Evolutionary conservation across 1,139 yeast species (phyloP), one percentile per base, ranked within the genome.

Genomic region (Diutina siamensis): DNA sequence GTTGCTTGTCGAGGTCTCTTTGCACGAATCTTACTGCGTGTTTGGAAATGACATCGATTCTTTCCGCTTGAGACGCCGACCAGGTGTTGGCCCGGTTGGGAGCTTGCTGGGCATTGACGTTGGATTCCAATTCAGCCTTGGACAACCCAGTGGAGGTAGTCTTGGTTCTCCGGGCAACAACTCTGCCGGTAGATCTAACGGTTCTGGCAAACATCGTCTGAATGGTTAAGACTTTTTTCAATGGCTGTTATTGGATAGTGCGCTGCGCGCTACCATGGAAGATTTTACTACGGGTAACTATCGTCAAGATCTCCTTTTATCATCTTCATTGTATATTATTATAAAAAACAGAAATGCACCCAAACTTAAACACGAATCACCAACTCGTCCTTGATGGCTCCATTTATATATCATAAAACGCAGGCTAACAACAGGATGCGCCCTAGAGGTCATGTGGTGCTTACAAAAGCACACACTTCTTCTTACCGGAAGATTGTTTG

Each of bases 11-110:
- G 51, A 85, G 68, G 58, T 85, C 86, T 52, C 71, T 76, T 57
- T 85, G 94, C 47, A 80, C 76, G 57, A 85, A 85, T 57, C 92
- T 72, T 47, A 58, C 59, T 12, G 88, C 80, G 52, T 81, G 77
- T 46, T 57, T 63, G 45, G 72, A 63, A 55, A 79, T 65, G 18
- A 81, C 78, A 27, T 78, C 78, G 36, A 70, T 57, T 60, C 89
- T 76, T 40, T 80, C 67, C 48, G 67, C 75, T 64, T 86, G 95
- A 4, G 80, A 73, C 25, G 66, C 62, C 1, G 94, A 76, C 95
- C 95, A 86, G 12, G 83, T 70, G 18, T 64, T 69, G 9, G 64
- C 65, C 55, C 89, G 71, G 63, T 86, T 86, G 48, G 95, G 94
- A 1, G 95, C 84, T 65, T 84, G 95, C 51, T 67, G 55, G 47